phyloP scores from a whole-genome alignment of 2,329 filamentous ascomycete genomes.

The Boeremia exigua region DNA sequence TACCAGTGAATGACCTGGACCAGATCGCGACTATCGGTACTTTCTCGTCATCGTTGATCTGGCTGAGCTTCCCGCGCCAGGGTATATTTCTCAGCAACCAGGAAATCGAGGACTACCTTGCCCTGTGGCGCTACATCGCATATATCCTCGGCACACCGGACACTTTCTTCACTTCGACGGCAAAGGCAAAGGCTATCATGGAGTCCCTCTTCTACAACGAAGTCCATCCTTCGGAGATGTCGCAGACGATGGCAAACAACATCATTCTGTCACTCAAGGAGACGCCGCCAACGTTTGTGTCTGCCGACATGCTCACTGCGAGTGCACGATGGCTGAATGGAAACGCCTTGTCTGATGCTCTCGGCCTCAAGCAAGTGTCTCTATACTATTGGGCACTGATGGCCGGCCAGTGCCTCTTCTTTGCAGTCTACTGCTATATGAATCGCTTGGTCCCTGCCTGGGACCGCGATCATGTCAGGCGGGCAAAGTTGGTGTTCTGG shows the following conservation, averaged over 20 bases:
- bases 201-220: constrained; percentile 72
- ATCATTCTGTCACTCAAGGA: constrained; percentile 72
- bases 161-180: constrained; percentile 62
- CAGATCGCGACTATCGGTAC: constrained; percentile 73
- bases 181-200: constrained; percentile 66
- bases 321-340: constrained; percentile 75
- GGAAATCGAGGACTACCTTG: constrained; percentile 73
- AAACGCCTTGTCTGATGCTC: constrained; percentile 62
- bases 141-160: constrained; percentile 74
- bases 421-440: constrained; percentile 62
- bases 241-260: constrained; percentile 72
- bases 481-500: constrained; percentile 62
- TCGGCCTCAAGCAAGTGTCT: constrained; percentile 64
- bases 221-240: constrained; percentile 68
- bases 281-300: constrained; percentile 69
- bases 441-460: constrained; percentile 58
- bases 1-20: constrained; percentile 79
- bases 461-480: constrained; percentile 60
- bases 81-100: constrained; percentile 68
- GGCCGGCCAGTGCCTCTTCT: constrained; percentile 70
- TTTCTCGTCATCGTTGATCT: constrained; percentile 73
- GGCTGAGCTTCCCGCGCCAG: constrained; percentile 72
- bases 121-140: constrained; percentile 77
- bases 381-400: constrained; percentile 67
- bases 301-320: constrained; percentile 70